phyloP scores from a whole-genome alignment of 2,329 filamentous ascomycete species.

The Verticillium albo-atrum region DNA sequence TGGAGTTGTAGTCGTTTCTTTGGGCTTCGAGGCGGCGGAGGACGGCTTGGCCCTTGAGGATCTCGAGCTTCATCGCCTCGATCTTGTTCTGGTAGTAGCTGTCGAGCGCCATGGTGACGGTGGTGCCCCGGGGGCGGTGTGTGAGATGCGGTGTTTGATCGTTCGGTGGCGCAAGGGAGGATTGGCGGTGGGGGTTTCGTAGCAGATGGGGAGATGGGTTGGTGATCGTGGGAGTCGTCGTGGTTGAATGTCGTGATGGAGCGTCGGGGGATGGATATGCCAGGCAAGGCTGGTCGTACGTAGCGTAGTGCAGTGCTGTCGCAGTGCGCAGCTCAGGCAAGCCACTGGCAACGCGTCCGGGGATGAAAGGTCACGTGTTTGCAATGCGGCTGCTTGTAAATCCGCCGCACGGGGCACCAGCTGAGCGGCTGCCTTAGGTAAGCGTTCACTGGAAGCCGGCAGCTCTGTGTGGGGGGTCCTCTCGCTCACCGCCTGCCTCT shows the following conservation, averaged over 20 bases:
- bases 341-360: constrained; percentile 14
- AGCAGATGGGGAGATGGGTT: constrained; percentile 1
- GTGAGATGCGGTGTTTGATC: not conserved
- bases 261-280: constrained; percentile 10
- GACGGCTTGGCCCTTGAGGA: constrained; percentile 96
- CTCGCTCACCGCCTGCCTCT: not conserved
- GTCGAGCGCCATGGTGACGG: constrained; percentile 87
- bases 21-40: constrained; percentile 93
- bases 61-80: constrained; percentile 99
- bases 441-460: not conserved
- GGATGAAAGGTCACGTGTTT: not conserved
- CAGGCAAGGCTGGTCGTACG: constrained; percentile 13
- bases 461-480: not conserved
- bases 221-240: constrained; percentile 5
- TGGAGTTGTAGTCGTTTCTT: constrained; percentile 98
- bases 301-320: not conserved
- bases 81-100: constrained; percentile 99
- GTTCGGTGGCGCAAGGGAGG: not conserved
- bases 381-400: not conserved
- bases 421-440: not conserved
- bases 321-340: constrained; percentile 7
- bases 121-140: constrained; percentile 9
- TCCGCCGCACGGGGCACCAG: not conserved
- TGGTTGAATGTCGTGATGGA: constrained; percentile 8
- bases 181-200: not conserved